A percentile compares a stretch with the other conserved stretches of the same genome.
phyloP scores from a whole-genome alignment of 768 basidiomycete species.

The Phaeotremella skinneri region DNA sequence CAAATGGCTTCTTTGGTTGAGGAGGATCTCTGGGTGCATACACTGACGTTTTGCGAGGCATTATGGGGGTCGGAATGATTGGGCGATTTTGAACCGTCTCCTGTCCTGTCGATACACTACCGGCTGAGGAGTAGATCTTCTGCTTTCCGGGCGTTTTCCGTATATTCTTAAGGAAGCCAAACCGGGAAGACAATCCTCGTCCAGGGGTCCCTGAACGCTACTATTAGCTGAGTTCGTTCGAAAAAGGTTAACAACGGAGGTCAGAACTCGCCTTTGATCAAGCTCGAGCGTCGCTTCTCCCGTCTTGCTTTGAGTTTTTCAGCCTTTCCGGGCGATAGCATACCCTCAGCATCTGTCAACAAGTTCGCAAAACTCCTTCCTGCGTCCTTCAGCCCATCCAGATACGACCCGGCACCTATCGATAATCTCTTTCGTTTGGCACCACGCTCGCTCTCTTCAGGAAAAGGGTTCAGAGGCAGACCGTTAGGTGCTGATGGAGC shows the following conservation, averaged over 20 bases:
- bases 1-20: conserved; percentile 7
- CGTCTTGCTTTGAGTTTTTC: conserved; percentile 19
- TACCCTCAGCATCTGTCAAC: conserved; percentile 20
- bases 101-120: too few species aligned
- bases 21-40: conserved; percentile 21
- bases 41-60: conserved; percentile 23
- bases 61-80: conserved; percentile 10
- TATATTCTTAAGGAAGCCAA: conserved; percentile 19
- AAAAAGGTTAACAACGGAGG: not conserved
- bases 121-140: not conserved
- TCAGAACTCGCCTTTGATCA: conserved; percentile 24
- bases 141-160: not conserved
- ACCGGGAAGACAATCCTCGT: conserved; percentile 10
- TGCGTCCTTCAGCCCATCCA: conserved; percentile 32
- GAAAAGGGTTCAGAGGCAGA: conserved; percentile 8
- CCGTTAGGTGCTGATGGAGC: conserved; percentile 41
- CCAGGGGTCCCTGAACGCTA: conserved; percentile 4
- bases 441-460: conserved; percentile 16
- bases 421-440: conserved; percentile 29
- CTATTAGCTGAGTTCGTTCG: conserved; percentile 6
- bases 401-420: conserved; percentile 28
- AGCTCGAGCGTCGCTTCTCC: conserved; percentile 28
- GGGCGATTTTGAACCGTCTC: not conserved
- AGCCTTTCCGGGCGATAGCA: conserved; percentile 9
- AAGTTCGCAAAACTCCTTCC: conserved; percentile 37